Evolutionary conservation across 768 basidiomycete genomes (phyloP).

Genomic region (Rhizopogon vinicolor): DNA sequence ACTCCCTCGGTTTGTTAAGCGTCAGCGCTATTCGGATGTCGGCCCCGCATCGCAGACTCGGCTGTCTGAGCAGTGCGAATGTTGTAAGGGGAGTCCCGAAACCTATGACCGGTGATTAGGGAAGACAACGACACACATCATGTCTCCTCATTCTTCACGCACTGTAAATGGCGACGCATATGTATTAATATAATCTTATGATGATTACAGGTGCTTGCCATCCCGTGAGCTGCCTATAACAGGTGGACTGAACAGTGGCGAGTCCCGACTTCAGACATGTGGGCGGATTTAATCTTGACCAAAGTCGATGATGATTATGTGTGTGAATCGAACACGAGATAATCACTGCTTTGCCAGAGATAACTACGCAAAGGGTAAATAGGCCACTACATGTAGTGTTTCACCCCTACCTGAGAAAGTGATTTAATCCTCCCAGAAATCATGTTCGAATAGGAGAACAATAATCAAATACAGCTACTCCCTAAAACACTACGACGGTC

Average conservation of each 20-base stretch:
- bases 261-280: no score
- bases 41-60: not conserved
- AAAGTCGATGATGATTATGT: not conserved
- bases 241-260: no score
- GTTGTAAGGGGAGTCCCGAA: not conserved
- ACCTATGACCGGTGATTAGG: not conserved
- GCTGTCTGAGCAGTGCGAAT: not conserved
- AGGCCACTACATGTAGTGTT: no score
- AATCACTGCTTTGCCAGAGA: no score
- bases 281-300: no score
- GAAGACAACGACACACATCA: not conserved
- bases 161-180: not conserved
- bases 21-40: constrained; percentile 19
- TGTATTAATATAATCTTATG: not conserved
- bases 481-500: no score
- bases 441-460: no score
- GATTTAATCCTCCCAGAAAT: no score
- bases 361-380: no score
- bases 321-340: not conserved
- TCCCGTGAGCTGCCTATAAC: no score
- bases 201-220: not conserved
- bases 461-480: no score
- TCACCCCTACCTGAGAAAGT: no score
- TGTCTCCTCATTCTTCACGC: not conserved
- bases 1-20: constrained; percentile 12